phyloP scores from a whole-genome alignment of 2,329 filamentous ascomycete genomes.

The Teratosphaeria viscida region DNA sequence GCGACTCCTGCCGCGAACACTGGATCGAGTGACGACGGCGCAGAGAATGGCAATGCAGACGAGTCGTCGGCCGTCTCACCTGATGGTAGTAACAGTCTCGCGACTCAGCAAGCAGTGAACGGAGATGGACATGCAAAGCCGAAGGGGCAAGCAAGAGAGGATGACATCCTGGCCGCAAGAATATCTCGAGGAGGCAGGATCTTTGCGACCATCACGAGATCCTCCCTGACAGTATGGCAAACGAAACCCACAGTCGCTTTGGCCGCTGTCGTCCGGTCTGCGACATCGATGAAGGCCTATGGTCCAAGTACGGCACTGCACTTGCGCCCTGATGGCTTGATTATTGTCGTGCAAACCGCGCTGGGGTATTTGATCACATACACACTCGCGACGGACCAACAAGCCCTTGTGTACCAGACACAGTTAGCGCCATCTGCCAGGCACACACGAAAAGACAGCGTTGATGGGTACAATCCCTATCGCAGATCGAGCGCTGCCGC shows the following conservation, averaged over 20 bases:
- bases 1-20: conserved; percentile 14
- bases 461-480: conserved; percentile 23
- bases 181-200: conserved; percentile 69
- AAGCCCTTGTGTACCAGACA: conserved; percentile 74
- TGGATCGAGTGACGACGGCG: not conserved
- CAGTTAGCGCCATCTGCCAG: conserved; percentile 52
- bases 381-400: conserved; percentile 73
- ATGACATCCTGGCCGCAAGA: conserved; percentile 58
- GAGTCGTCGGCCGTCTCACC: not conserved
- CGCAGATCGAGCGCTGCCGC: conserved; percentile 10
- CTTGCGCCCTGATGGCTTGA: conserved; percentile 81
- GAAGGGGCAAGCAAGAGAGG: not conserved
- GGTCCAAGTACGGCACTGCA: conserved; percentile 76
- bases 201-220: conserved; percentile 78
- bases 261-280: conserved; percentile 72
- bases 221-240: conserved; percentile 91
- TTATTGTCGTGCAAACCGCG: conserved; percentile 80
- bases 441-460: conserved; percentile 42
- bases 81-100: not conserved
- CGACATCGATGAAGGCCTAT: conserved; percentile 68
- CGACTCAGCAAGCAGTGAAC: not conserved
- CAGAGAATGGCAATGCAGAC: too few relatives aligned
- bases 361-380: conserved; percentile 89
- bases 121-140: not conserved
- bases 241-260: conserved; percentile 85